Percentiles rank a stretch among this genome's conserved stretches.
Conservation (phyloP, 495 filamentous ascomycete species). For the Clohesyomyces aquaticus region DNA sequence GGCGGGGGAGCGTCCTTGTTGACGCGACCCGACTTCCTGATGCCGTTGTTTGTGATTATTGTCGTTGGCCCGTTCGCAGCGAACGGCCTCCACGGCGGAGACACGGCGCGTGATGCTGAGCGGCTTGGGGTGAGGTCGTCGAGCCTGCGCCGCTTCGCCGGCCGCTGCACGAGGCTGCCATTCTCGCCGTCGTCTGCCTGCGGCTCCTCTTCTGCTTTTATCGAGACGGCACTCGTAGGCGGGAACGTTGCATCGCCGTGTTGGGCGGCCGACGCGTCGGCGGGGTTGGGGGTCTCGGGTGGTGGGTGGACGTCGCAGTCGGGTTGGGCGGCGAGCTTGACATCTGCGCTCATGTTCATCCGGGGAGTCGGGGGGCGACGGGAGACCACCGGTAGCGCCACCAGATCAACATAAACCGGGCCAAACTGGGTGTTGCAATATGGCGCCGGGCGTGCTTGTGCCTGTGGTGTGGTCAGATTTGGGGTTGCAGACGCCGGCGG, state of each 20-base stretch:
- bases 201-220: constrained; percentile 25
- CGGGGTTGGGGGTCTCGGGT: constrained; percentile 17
- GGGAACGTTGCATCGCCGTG: constrained; percentile 14
- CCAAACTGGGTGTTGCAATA: constrained; percentile 68
- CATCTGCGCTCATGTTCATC: constrained; percentile 24
- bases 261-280: constrained; percentile 7
- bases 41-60: constrained; percentile 73
- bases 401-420: constrained; percentile 63
- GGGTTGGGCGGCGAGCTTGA: constrained; percentile 18
- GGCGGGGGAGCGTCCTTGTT: constrained; percentile 32
- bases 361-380: constrained; percentile 7
- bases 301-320: constrained; percentile 27
- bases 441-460: constrained; percentile 57
- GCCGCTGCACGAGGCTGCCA: constrained; percentile 57
- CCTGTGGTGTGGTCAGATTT: constrained; percentile 60
- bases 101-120: constrained; percentile 59
- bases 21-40: constrained; percentile 60
- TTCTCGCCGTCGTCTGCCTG: constrained; percentile 21
- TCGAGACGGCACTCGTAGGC: constrained; percentile 7
- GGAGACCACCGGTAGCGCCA: constrained; percentile 67
- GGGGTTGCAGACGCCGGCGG: constrained; percentile 15
- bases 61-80: constrained; percentile 86
- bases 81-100: constrained; percentile 93
- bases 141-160: constrained; percentile 75
- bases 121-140: constrained; percentile 54